phyloP scores from a whole-genome alignment of 345 rosid species.

The Firmiana major region DNA sequence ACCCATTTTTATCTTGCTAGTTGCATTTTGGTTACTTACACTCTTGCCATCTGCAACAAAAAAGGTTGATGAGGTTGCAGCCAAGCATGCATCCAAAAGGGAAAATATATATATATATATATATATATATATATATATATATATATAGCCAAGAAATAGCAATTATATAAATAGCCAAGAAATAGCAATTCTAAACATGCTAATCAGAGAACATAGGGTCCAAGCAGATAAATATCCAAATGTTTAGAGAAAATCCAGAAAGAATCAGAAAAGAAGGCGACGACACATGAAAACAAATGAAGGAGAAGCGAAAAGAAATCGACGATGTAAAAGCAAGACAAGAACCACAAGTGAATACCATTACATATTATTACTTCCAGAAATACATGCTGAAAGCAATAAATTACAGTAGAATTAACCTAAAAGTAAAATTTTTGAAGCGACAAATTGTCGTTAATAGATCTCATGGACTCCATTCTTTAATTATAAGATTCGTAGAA shows the following conservation, averaged over 20 bases:
- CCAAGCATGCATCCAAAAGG: background rate
- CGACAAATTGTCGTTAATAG: background rate
- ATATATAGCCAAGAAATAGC: background rate
- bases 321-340: background rate
- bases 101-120: background rate
- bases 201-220: background rate
- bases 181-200: background rate
- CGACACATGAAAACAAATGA: background rate
- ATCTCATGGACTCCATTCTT: background rate
- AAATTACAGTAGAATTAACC: background rate
- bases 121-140: background rate
- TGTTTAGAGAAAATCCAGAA: background rate
- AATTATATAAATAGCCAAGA: background rate
- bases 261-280: background rate
- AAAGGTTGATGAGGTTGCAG: background rate
- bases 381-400: background rate
- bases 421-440: background rate
- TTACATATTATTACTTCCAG: background rate
- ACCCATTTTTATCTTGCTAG: slow-evolving; percentile 19
- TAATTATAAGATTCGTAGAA: background rate
- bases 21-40: slow-evolving; percentile 8
- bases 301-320: background rate
- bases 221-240: background rate
- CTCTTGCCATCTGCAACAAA: slow-evolving; percentile 16
- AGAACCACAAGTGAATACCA: background rate